phyloP scores from a whole-genome alignment of 2,329 filamentous ascomycete genomes.

The Botrytis porri region DNA sequence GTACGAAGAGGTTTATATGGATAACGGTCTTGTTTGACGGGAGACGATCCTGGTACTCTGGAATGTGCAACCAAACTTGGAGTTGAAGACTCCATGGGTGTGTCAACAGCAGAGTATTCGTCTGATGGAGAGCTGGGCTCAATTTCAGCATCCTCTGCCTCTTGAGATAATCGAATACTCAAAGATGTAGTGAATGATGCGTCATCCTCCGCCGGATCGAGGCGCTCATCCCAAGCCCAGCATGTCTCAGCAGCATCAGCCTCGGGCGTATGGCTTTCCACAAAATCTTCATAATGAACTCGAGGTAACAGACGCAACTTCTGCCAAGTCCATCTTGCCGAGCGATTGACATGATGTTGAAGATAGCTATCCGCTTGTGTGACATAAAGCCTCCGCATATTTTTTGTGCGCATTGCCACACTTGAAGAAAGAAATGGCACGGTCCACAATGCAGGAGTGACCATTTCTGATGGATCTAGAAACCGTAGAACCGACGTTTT shows the following conservation, averaged over 20 bases:
- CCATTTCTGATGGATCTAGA: constrained; percentile 67
- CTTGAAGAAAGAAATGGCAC: constrained; percentile 66
- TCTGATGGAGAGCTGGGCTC: constrained; percentile 34
- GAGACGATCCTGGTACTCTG: constrained; percentile 20
- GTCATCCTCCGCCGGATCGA: constrained; percentile 2
- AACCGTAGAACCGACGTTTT: constrained; percentile 72
- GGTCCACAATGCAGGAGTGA: constrained; percentile 69
- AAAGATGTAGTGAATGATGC: constrained; percentile 43
- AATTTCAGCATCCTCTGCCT: constrained; percentile 31
- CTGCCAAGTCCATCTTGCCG: constrained; percentile 66
- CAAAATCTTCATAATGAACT: constrained; percentile 48
- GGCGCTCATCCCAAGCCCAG: constrained; percentile 59
- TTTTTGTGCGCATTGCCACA: constrained; percentile 67
- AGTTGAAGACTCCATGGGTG: constrained; percentile 32
- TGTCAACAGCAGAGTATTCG: constrained; percentile 36
- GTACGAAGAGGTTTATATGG: constrained; percentile 51
- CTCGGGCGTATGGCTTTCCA: constrained; percentile 51
- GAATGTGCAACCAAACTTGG: constrained; percentile 29
- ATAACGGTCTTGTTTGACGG: constrained; percentile 33
- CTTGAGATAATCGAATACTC: constrained; percentile 44
- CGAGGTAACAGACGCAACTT: constrained; percentile 61
- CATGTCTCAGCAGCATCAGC: constrained; percentile 61
- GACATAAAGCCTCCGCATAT: constrained; percentile 65
- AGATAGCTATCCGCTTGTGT: constrained; percentile 74
- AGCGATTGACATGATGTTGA: constrained; percentile 49